These are phyloP conservation scores for Aureoboletus auriporus DNA, from an alignment of 768 basidiomycete genomes.

Conservation along the genomic window DNA sequence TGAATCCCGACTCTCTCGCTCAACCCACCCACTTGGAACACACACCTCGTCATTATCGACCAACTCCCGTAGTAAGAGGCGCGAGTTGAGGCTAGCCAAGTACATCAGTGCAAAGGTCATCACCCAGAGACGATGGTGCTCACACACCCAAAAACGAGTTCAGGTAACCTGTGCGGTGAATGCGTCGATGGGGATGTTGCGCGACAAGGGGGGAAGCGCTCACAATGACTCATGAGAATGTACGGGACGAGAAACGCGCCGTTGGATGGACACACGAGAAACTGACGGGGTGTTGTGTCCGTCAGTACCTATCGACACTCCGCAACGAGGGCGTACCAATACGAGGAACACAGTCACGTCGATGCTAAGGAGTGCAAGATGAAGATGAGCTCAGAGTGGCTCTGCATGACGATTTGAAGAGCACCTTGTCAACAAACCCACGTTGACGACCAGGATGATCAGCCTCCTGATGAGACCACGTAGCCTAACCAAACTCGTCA, in stretches of 20 bases:
- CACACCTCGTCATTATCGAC: conserved; percentile 24
- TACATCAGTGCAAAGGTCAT: not conserved
- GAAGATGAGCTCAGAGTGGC: not conserved
- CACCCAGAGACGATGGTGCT: not conserved
- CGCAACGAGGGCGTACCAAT: conserved; percentile 9
- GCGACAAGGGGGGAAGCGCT: not conserved
- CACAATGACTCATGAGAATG: conserved; percentile 37
- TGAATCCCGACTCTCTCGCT: not conserved
- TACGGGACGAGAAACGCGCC: conserved; percentile 35
- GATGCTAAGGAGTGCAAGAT: conserved; percentile 16
- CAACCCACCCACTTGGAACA: not conserved
- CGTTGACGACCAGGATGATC: conserved; percentile 33
- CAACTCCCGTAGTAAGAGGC: conserved; percentile 25
- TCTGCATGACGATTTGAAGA: not conserved
- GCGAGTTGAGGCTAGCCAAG: conserved; percentile 24
- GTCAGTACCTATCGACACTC: conserved; percentile 1
- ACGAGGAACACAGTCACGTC: conserved; percentile 28
- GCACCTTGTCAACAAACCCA: conserved; percentile 35
- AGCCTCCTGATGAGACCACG: conserved; percentile 31
- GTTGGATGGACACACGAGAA: conserved; percentile 33
- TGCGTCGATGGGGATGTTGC: not conserved
- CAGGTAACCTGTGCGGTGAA: conserved; percentile 28
- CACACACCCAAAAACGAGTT: conserved; percentile 37
- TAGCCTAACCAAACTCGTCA: conserved; percentile 15
- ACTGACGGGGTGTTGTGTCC: conserved; percentile 13